phyloP scores from a whole-genome alignment of 1,284 basidiomycete species.

The Cutaneotrichosporon mucoides region DNA sequence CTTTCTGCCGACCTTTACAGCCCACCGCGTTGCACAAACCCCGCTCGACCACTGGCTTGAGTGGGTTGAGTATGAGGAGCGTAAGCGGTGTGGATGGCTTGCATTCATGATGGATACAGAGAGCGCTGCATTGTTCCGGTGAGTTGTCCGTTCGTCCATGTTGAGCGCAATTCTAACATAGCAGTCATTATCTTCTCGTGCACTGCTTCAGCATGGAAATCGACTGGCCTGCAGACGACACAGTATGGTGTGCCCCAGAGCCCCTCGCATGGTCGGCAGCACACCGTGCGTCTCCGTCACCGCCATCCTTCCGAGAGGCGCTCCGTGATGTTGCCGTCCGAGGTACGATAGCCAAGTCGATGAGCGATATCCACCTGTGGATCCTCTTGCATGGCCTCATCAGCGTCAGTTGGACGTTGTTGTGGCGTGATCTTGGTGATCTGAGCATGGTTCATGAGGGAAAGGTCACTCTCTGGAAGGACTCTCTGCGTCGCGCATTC shows the following conservation, averaged over 20 bases:
- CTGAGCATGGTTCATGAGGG: conserved; percentile 25
- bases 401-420: conserved; percentile 24
- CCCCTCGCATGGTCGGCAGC: conserved; percentile 2
- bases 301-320: conserved; percentile 10
- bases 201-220: conserved; percentile 10
- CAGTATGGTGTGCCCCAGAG: conserved; percentile 20
- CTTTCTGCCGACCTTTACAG: neutral
- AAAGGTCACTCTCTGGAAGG: conserved; percentile 15
- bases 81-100: conserved; percentile 26
- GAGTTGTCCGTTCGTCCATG: too few relatives aligned
- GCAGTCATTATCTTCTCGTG: conserved; percentile 1
- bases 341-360: conserved; percentile 9
- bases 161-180: too few relatives aligned
- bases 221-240: conserved; percentile 6
- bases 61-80: conserved; percentile 28
- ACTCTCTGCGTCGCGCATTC: conserved; percentile 22
- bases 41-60: conserved; percentile 21
- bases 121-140: conserved; percentile 24
- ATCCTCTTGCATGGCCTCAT: conserved; percentile 27
- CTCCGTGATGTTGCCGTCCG: conserved; percentile 23
- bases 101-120: conserved; percentile 31
- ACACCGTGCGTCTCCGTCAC: neutral
- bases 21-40: neutral
- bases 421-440: conserved; percentile 30
- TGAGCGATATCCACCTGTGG: conserved; percentile 15